Percentiles rank a stretch among this genome's conserved stretches.
These are phyloP conservation scores for Arthrobotrys iridis DNA, from an alignment of 2,329 filamentous ascomycete species.

Conservation along the genomic window DNA sequence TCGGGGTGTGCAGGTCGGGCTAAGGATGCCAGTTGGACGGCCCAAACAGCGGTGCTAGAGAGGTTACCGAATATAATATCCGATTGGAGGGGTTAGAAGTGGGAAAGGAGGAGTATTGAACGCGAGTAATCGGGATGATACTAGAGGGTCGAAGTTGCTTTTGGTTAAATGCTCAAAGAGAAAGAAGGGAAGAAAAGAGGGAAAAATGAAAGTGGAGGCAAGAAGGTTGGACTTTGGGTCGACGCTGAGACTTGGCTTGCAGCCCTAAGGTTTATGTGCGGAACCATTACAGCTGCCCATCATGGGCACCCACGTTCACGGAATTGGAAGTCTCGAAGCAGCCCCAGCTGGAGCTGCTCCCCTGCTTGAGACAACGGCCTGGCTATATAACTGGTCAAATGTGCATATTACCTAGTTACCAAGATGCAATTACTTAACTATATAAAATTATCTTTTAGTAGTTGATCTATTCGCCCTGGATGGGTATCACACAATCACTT, in stretches of 20 bases:
- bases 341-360: conserved; percentile 3
- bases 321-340: conserved; percentile 16
- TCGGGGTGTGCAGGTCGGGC: neutral
- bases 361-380: neutral
- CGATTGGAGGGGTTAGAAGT: neutral
- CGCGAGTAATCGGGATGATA: neutral
- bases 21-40: neutral
- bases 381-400: conserved; percentile 4
- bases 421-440: neutral
- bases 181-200: neutral
- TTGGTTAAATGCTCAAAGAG: neutral
- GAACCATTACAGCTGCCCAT: conserved; percentile 1
- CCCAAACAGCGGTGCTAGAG: neutral
- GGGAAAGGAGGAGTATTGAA: neutral
- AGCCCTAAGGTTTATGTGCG: conserved; percentile 17
- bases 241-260: neutral
- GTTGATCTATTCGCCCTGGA: conserved; percentile 5
- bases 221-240: neutral
- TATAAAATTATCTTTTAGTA: neutral
- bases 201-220: conserved; percentile 2
- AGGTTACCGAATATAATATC: neutral
- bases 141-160: neutral
- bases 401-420: too few species aligned
- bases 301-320: neutral
- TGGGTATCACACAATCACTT: neutral